Evolutionary conservation across 164 flowering plant species (phyloP).

Genomic region (Kingdonia uniflora): DNA sequence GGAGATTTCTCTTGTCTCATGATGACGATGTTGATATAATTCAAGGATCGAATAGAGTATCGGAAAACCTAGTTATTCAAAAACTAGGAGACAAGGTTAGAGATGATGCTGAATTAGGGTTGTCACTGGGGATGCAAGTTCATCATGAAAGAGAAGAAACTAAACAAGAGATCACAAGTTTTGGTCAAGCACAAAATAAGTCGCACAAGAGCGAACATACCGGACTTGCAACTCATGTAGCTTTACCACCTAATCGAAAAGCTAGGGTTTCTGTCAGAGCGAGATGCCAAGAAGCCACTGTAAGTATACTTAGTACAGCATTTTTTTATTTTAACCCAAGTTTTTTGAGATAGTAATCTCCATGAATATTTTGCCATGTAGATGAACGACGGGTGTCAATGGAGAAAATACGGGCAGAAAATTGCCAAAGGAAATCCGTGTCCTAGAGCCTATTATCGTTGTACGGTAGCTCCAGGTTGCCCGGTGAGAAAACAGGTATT

Average conservation of each 20-base stretch:
- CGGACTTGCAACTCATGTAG: constrained; percentile 22
- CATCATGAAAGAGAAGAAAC: constrained; percentile 13
- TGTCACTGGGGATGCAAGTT: constrained; percentile 41
- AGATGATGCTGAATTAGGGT: constrained; percentile 31
- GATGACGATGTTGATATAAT: constrained; percentile 2
- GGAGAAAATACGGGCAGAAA: constrained; percentile 81
- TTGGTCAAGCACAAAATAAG: constrained; percentile 13
- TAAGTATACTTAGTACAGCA: constrained; percentile 32
- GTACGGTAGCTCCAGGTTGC: constrained; percentile 66
- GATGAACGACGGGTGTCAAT: constrained; percentile 83
- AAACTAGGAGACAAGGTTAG: constrained; percentile 9
- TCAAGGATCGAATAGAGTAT: constrained; percentile 10
- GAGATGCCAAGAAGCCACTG: constrained; percentile 67
- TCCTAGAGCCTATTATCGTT: constrained; percentile 73
- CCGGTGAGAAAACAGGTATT: constrained; percentile 69
- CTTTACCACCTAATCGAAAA: constrained; percentile 41
- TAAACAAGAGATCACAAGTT: constrained; percentile 9
- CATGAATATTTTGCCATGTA: constrained; percentile 2
- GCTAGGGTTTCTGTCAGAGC: constrained; percentile 85
- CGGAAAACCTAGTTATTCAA: constrained; percentile 1
- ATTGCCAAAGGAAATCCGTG: constrained; percentile 74
- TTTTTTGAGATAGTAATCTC: too few species aligned
- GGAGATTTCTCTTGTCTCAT: constrained; percentile 25
- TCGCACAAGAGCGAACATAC: constrained; percentile 17
- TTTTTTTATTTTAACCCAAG: neutral